Evolutionary conservation across 2,329 filamentous ascomycete genomes (phyloP).

Genomic region (Beauveria sp.): DNA sequence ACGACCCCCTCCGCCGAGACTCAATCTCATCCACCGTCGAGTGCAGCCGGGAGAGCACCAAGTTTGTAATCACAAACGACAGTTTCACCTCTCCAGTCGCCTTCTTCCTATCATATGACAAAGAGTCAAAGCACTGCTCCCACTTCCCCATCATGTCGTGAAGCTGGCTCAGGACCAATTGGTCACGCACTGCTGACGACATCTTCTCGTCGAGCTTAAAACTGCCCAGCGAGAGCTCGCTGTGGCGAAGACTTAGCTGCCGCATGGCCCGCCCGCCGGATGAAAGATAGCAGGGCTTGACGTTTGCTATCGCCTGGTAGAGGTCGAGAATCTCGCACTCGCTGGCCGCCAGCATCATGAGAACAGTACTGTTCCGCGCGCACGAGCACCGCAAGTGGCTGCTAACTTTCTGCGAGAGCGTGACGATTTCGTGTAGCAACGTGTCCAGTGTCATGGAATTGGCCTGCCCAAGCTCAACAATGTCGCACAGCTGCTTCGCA

Average conservation of each 20-base stretch:
- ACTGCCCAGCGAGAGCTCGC: not conserved
- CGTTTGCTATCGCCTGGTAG: not conserved
- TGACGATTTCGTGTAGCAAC: not conserved
- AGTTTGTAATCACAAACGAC: not conserved
- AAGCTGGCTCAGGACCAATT: not conserved
- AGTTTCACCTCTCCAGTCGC: not conserved
- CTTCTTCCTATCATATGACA: not conserved
- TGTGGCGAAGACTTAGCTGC: not conserved
- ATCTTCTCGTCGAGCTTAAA: not conserved
- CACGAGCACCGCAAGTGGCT: not conserved
- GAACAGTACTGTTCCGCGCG: not conserved
- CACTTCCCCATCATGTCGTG: not conserved
- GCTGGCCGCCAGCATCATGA: not conserved
- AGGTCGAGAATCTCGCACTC: not conserved
- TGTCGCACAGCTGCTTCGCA: not conserved
- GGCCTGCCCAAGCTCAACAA: not conserved
- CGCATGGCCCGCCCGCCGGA: not conserved
- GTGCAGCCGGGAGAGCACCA: not conserved
- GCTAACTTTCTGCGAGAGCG: not conserved
- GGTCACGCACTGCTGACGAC: not conserved
- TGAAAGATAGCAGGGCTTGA: not conserved
- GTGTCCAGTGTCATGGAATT: not conserved
- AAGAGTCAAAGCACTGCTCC: not conserved
- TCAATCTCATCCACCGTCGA: not conserved
- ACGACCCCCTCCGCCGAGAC: not conserved